Percentiles rank a stretch among this genome's conserved stretches.
These are phyloP conservation scores for Echinosophora koreensis DNA, from an alignment of 306 rosid species.

Conservation along the genomic window DNA sequence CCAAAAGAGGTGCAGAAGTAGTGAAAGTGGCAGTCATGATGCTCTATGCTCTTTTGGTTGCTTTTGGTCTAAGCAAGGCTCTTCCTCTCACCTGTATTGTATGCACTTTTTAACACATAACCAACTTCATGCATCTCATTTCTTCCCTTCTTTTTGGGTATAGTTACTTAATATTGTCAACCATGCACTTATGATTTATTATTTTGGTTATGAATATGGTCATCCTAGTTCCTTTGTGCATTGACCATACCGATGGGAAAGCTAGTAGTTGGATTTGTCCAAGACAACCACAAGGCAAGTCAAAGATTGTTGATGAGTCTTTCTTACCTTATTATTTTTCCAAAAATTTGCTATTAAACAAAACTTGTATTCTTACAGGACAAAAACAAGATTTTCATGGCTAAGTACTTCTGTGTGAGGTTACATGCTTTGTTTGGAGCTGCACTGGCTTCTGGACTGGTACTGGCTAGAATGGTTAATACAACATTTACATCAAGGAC, in stretches of 20 bases:
- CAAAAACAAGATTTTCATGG: slow-evolving; percentile 90
- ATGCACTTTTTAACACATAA: slow-evolving; percentile 43
- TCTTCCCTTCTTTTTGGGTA: slow-evolving; percentile 7
- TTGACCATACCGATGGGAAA: slow-evolving; percentile 82
- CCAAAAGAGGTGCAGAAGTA: slow-evolving; percentile 61
- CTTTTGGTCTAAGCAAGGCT: slow-evolving; percentile 61
- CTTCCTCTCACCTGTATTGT: slow-evolving; percentile 80
- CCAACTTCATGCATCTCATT: slow-evolving; percentile 9
- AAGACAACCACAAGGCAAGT: slow-evolving; percentile 80
- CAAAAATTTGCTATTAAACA: not conserved
- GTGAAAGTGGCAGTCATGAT: slow-evolving; percentile 63
- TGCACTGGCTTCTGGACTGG: slow-evolving; percentile 81
- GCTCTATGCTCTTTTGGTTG: slow-evolving; percentile 66
- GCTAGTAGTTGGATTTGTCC: slow-evolving; percentile 68
- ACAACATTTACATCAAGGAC: slow-evolving; percentile 37
- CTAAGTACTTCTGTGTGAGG: slow-evolving; percentile 89
- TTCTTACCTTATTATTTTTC: slow-evolving; percentile 8
- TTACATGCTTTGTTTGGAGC: slow-evolving; percentile 84
- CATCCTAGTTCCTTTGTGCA: slow-evolving; percentile 71
- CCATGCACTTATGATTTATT: slow-evolving; percentile 22
- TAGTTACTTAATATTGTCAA: not conserved
- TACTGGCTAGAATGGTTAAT: slow-evolving; percentile 60
- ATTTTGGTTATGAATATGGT: slow-evolving; percentile 26
- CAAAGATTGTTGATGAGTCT: slow-evolving; percentile 14
- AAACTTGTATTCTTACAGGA: slow-evolving; percentile 57